Evolutionary conservation across 169 alveolate species (phyloP), one percentile per base, ranked within the genome.

Genomic region (Cryptosporidium ryanae): DNA sequence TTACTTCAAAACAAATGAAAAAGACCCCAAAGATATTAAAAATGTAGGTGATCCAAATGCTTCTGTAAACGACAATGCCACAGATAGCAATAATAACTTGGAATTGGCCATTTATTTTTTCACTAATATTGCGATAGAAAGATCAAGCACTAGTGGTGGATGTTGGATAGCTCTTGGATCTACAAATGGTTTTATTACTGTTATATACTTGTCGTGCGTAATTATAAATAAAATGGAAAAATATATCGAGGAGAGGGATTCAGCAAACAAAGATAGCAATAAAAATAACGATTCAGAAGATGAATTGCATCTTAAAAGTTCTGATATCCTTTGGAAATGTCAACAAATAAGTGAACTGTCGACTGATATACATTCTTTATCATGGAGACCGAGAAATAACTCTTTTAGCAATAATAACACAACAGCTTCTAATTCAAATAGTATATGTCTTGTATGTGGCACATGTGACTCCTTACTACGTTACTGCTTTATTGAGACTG

Each of bases 121-220:
- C 27, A 76, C 87, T 13, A 76, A 23, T 3, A 76, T 76, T 29
- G 87, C 87, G 1, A 61, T 76, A 43, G 87, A 76, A 43, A 68
- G 83, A 29, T 76, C 71, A 43, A 76, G 87, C 27, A 38, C 71
- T 57, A 59, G 71, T 18, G 87, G 87, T 32, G 87, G 87, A 25
- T 76, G 71, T 43, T 76, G 87, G 87, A 43, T 76, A 21, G 87
- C 87, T 61, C 63, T 76, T 34, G 87, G 87, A 15, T 67, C 64
- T 12, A 57, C 76, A 15, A 76, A 76, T 48, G 87, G 87, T 3
- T 29, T 76, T 0, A 55, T 76, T 17, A 27, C 71, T 5, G 31
- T 76, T n/a, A 59, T 76, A 38, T 76, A 76, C 52, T 15, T 76
- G 32, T 64, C 87, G 21, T 15, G 8, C 63, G 38, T 46, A 59